Base-by-base conservation (phyloP, 768 basidiomycete species). In the Hygrocybe punicea region DNA sequence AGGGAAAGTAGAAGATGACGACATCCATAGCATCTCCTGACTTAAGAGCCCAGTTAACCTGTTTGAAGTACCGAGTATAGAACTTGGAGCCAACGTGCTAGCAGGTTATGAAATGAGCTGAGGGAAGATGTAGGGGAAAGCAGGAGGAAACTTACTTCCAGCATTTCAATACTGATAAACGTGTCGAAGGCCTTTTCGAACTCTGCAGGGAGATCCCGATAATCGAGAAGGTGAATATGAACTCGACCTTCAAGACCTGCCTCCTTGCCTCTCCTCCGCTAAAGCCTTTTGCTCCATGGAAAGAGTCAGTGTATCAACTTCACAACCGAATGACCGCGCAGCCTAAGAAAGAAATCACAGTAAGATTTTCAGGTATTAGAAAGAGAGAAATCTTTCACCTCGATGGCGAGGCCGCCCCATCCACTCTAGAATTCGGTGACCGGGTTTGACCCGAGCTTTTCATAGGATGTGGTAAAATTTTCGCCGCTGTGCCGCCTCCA, bases 361-460 rank as follows among this genome's bases (percentile, higher is more conserved):
- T 29, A 29, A 29, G 29, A 29, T 29, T 29, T 29, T 29, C 29
- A 29, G 29, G 29, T 29, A 29, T 29, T 29, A 51, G 33, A 24
- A 50, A 33, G 35, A 25, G 51, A 57, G 46, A 51, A 35, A 17
- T 37, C 19, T 51, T 56, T 39, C n/a, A 87, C 90, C 82, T 90
- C 85, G 57, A 96, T 95, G 13, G 92, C 90, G 44, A 96, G 79
- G 50, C 86, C 90, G 19, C 93, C 93, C 93, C 93, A 96, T n/a
- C 93, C 93, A 49, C 86, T 96, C 93, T 35, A 96, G 78, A 44
- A 95, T 82, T 23, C 91, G 83, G 67, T 93, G 80, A 0, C 91
- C 91, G 46, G 84, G 85, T 66, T 83, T 80, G 56, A n/a, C n/a
- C n/a, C n/a, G n/a, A 94, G 91, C 90, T 59, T 85, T 82, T 14